Conservation (phyloP, 2,329 filamentous ascomycete genomes). For the Diaporthe longicolla region DNA sequence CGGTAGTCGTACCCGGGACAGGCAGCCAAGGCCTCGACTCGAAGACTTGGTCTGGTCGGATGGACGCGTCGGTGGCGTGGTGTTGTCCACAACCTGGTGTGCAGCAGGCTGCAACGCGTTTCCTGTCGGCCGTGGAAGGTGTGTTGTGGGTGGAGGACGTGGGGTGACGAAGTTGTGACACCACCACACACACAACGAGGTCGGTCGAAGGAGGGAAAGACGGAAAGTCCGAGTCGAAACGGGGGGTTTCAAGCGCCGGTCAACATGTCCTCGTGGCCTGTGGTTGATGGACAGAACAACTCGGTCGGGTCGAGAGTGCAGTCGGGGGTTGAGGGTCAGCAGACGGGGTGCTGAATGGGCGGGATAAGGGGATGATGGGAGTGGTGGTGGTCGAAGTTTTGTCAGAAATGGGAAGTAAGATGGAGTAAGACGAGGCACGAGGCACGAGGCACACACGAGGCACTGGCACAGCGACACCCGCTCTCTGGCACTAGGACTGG, state of each 20-base stretch:
- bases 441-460: slow-evolving; percentile 37
- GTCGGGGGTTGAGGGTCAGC: slow-evolving; percentile 20
- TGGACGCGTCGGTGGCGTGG: not conserved
- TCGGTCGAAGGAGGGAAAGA: slow-evolving; percentile 14
- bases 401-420: slow-evolving; percentile 23
- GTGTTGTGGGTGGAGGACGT: not conserved
- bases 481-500: not conserved
- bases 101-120: slow-evolving; percentile 32
- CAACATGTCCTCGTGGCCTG: slow-evolving; percentile 24
- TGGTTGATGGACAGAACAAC: not conserved
- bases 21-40: not conserved
- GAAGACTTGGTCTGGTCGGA: not conserved
- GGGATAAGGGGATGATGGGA: not conserved
- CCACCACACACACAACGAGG: not conserved
- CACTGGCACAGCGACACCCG: not conserved
- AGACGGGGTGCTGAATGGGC: slow-evolving; percentile 3
- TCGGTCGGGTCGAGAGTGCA: not conserved
- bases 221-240: slow-evolving; percentile 22
- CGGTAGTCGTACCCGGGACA: slow-evolving; percentile 31
- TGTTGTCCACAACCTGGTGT: slow-evolving; percentile 24
- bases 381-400: slow-evolving; percentile 33
- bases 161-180: slow-evolving; percentile 10
- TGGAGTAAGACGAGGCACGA: slow-evolving; percentile 37
- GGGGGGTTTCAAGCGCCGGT: not conserved
- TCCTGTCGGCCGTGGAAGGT: slow-evolving; percentile 6